Conservation (phyloP, 208 protist species). For the Naegleria gruberi region DNA sequence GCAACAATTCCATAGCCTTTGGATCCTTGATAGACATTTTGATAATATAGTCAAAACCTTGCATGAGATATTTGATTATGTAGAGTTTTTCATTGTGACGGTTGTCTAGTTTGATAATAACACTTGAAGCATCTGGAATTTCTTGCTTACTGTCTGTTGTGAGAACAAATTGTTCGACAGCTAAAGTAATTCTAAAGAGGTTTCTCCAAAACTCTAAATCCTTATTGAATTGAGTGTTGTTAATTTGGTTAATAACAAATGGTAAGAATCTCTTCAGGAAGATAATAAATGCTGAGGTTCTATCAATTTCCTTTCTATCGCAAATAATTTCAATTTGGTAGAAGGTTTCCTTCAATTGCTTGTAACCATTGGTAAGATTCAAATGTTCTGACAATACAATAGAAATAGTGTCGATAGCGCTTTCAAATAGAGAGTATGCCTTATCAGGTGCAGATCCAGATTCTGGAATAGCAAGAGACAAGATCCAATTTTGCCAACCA, state of each 20-base stretch:
- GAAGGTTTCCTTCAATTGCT: background rate
- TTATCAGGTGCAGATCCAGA: background rate
- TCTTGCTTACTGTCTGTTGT: background rate
- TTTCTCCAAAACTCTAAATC: slow-evolving; percentile 6
- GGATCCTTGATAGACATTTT: background rate
- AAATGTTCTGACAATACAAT: background rate
- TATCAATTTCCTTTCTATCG: slow-evolving; percentile 7
- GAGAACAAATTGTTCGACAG: background rate
- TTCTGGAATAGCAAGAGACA: background rate
- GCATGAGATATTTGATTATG: slow-evolving; percentile 10
- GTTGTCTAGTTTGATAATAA: background rate
- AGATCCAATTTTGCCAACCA: slow-evolving; percentile 17
- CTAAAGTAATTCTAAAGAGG: background rate
- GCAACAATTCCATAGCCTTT: slow-evolving; percentile 8
- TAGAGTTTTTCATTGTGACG: background rate
- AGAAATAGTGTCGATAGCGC: background rate
- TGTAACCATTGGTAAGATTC: background rate
- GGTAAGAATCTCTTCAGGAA: background rate
- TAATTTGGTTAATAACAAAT: background rate
- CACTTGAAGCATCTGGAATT: background rate
- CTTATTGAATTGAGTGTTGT: background rate
- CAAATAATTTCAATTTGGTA: background rate
- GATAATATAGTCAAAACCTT: slow-evolving; percentile 4
- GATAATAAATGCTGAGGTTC: background rate
- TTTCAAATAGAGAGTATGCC: background rate